These are phyloP conservation scores for Gaeumannomyces sp. DNA, from an alignment of 2,329 filamentous ascomycete species.

Conservation along the genomic window DNA sequence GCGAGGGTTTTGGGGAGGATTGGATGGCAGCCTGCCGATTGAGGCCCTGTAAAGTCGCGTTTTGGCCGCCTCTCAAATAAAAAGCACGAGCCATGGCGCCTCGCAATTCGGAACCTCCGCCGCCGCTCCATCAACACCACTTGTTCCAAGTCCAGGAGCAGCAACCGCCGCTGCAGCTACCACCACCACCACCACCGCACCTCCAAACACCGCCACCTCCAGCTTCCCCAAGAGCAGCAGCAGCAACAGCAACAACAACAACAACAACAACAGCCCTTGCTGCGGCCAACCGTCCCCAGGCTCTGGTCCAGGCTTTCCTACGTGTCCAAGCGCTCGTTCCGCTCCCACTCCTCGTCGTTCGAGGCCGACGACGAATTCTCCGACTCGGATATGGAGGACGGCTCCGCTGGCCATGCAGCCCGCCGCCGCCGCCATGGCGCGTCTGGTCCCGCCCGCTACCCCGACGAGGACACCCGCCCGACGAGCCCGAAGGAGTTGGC, in stretches of 20 bases:
- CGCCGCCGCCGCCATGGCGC: slow-evolving; percentile 15
- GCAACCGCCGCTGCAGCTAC: background rate
- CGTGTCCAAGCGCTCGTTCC: slow-evolving; percentile 49
- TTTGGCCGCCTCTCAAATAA: background rate
- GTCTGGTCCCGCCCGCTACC: slow-evolving; percentile 44
- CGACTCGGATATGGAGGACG: slow-evolving; percentile 27
- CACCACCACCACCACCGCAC: background rate
- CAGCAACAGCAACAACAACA: slow-evolving; percentile 28
- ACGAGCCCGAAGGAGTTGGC: slow-evolving; percentile 82
- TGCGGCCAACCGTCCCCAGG: slow-evolving; percentile 33
- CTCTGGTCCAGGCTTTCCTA: slow-evolving; percentile 44
- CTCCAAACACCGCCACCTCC: background rate
- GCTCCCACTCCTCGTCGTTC: slow-evolving; percentile 56
- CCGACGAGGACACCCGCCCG: slow-evolving; percentile 79
- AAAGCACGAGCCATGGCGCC: slow-evolving; percentile 8
- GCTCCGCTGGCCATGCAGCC: slow-evolving; percentile 17
- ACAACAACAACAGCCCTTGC: slow-evolving; percentile 21
- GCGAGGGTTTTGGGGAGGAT: no score
- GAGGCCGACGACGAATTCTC: slow-evolving; percentile 67
- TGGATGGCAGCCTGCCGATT: no score
- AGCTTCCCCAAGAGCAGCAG: slow-evolving; percentile 3
- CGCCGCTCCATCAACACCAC: background rate
- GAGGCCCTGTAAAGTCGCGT: no score
- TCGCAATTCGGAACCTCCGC: slow-evolving; percentile 10
- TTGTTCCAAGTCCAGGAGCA: background rate